A percentile compares a stretch with the other conserved stretches of the same genome.
phyloP scores from a whole-genome alignment of 2,329 filamentous ascomycete genomes.

The Colletotrichum cuscutae region DNA sequence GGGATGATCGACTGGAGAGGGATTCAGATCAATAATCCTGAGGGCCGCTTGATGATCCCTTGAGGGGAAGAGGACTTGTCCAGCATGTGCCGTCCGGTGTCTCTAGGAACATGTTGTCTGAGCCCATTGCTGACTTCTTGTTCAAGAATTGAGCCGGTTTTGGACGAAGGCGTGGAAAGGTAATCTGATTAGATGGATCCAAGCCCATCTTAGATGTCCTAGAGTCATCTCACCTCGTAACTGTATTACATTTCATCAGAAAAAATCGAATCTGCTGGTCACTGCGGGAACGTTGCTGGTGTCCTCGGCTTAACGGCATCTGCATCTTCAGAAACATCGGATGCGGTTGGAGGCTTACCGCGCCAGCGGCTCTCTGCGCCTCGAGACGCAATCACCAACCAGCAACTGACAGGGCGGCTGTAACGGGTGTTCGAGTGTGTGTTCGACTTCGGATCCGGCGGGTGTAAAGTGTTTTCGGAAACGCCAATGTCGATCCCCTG shows the following conservation, averaged over 20 bases:
- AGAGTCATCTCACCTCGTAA: neutral
- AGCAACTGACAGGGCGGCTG: neutral
- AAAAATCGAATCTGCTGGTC: neutral
- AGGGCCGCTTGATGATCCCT: neutral
- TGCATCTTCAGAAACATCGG: neutral
- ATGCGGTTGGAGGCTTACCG: neutral
- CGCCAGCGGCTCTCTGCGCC: neutral
- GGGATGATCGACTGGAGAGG: neutral
- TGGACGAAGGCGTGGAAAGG: neutral
- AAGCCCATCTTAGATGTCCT: neutral
- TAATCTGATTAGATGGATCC: neutral
- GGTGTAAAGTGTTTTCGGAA: constrained; percentile 13
- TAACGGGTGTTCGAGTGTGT: neutral
- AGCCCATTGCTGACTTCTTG: neutral
- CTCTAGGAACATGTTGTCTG: neutral
- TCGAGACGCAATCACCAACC: constrained; percentile 11
- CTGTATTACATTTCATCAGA: neutral
- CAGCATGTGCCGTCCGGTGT: neutral
- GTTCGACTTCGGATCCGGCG: constrained; percentile 25
- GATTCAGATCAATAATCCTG: neutral
- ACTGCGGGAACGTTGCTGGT: neutral
- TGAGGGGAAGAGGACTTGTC: neutral
- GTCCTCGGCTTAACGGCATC: neutral
- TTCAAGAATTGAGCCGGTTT: neutral
- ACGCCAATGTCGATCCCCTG: constrained; percentile 17